These are phyloP conservation scores for Leishmania gerbilli DNA, from an alignment of 208 protist genomes.

Conservation along the genomic window DNA sequence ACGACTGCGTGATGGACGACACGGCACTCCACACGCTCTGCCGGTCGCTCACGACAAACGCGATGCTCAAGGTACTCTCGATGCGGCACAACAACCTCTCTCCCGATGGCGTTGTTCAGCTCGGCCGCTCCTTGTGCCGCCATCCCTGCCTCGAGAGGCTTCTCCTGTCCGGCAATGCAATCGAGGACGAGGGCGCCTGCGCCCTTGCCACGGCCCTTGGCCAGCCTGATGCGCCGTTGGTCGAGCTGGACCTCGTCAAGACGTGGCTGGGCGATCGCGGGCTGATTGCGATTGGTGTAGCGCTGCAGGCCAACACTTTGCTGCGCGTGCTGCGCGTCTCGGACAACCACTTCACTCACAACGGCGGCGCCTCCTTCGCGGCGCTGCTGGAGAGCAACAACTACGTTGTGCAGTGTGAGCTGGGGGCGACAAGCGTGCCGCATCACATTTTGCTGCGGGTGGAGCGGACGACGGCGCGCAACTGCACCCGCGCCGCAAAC, in stretches of 20 bases:
- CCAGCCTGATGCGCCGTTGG: slow-evolving; percentile 33
- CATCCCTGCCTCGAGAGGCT: slow-evolving; percentile 63
- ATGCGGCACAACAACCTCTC: slow-evolving; percentile 69
- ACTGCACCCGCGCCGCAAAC: slow-evolving; percentile 46
- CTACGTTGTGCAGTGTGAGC: slow-evolving; percentile 44
- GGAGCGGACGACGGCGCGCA: slow-evolving; percentile 56
- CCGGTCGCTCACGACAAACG: slow-evolving; percentile 63
- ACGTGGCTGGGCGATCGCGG: slow-evolving; percentile 82
- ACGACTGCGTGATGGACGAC: slow-evolving; percentile 66
- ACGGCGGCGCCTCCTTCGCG: slow-evolving; percentile 70
- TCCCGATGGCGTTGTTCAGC: slow-evolving; percentile 48
- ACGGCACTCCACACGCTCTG: slow-evolving; percentile 57
- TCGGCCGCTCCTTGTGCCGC: slow-evolving; percentile 61
- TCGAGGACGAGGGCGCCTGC: slow-evolving; percentile 81
- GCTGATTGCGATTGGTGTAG: slow-evolving; percentile 82
- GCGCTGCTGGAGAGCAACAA: slow-evolving; percentile 78
- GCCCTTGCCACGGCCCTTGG: slow-evolving; percentile 71
- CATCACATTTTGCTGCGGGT: slow-evolving; percentile 67
- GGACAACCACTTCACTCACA: slow-evolving; percentile 85
- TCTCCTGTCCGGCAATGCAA: slow-evolving; percentile 60
- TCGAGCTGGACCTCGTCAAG: slow-evolving; percentile 66
- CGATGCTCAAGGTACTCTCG: slow-evolving; percentile 50
- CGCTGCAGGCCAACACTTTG: slow-evolving; percentile 68
- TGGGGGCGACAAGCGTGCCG: slow-evolving; percentile 72
- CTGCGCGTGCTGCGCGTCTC: slow-evolving; percentile 65